Percentiles rank a stretch among this genome's conserved stretches.
These are phyloP conservation scores for Umbelopsis isabellina DNA, from an alignment of 192 early-diverging fungal genomes.

Conservation along the genomic window DNA sequence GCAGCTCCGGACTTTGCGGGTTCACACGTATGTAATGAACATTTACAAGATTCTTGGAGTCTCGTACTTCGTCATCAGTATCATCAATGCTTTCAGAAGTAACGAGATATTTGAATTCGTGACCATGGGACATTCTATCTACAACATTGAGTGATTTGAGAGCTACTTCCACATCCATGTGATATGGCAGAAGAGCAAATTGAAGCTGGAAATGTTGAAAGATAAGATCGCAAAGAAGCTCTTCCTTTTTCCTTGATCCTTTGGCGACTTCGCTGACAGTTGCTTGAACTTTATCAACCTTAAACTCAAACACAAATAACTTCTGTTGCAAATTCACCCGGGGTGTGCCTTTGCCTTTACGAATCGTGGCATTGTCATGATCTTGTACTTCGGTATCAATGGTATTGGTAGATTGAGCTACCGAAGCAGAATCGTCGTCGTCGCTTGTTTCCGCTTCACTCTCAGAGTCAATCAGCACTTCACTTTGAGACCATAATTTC, in stretches of 20 bases:
- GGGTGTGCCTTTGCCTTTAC: constrained; percentile 23
- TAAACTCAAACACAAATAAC: constrained; percentile 64
- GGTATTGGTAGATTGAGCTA: constrained; percentile 58
- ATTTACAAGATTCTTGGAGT: constrained; percentile 62
- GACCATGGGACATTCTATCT: constrained; percentile 60
- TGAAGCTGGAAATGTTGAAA: constrained; percentile 73
- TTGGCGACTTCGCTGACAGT: constrained; percentile 62
- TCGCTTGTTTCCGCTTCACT: constrained; percentile 35
- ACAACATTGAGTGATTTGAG: constrained; percentile 82
- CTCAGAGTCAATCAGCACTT: constrained; percentile 36
- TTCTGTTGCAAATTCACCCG: constrained; percentile 41
- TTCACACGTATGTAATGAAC: constrained; percentile 78
- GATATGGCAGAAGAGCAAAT: constrained; percentile 72
- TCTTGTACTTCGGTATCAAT: constrained; percentile 44
- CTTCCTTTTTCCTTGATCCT: constrained; percentile 47
- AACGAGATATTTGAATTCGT: constrained; percentile 65
- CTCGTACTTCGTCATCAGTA: constrained; percentile 42
- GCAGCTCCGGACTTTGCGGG: constrained; percentile 71
- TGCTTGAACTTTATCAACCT: constrained; percentile 69
- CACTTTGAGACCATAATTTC: constrained; percentile 25
- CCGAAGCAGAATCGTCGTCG: constrained; percentile 31
- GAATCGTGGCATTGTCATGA: neutral
- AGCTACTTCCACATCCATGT: constrained; percentile 73
- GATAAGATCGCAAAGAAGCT: constrained; percentile 63
- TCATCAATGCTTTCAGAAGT: constrained; percentile 51